These are phyloP conservation scores for Penicillium argentinense DNA, from an alignment of 495 filamentous ascomycete species.

Conservation along the genomic window DNA sequence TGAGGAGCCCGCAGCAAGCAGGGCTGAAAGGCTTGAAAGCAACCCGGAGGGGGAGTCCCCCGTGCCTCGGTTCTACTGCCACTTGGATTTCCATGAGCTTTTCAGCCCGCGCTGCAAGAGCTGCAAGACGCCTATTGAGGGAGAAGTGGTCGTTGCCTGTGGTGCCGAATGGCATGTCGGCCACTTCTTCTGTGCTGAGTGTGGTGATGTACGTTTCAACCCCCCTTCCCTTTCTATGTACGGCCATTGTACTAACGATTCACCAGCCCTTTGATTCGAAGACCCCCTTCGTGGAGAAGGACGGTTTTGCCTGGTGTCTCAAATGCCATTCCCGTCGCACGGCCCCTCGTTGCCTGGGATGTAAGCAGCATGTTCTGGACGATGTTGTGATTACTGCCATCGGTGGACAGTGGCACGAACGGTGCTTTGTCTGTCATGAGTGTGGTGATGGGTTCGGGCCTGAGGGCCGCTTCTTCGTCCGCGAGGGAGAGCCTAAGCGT, in stretches of 20 bases:
- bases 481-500: slow-evolving; percentile 54
- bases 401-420: slow-evolving; percentile 90
- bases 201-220: slow-evolving; percentile 68
- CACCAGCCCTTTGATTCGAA: slow-evolving; percentile 69
- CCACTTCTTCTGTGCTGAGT: slow-evolving; percentile 99
- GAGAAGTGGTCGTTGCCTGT: slow-evolving; percentile 89
- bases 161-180: slow-evolving; percentile 95
- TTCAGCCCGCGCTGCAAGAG: slow-evolving; percentile 92
- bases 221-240: background rate
- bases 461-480: slow-evolving; percentile 65
- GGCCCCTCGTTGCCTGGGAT: slow-evolving; percentile 82
- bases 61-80: slow-evolving; percentile 85
- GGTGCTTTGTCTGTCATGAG: slow-evolving; percentile 84
- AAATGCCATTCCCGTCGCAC: slow-evolving; percentile 89
- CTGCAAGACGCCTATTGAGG: slow-evolving; percentile 98
- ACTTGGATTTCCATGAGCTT: slow-evolving; percentile 95
- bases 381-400: slow-evolving; percentile 83
- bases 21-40: slow-evolving; percentile 64
- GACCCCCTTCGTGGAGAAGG: slow-evolving; percentile 93
- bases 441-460: slow-evolving; percentile 58
- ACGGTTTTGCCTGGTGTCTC: slow-evolving; percentile 98
- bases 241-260: background rate
- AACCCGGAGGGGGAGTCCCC: slow-evolving; percentile 58
- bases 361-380: slow-evolving; percentile 79
- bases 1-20: slow-evolving; percentile 75